phyloP scores from a whole-genome alignment of 129 eudicot genomes.

The Daucus carota region DNA sequence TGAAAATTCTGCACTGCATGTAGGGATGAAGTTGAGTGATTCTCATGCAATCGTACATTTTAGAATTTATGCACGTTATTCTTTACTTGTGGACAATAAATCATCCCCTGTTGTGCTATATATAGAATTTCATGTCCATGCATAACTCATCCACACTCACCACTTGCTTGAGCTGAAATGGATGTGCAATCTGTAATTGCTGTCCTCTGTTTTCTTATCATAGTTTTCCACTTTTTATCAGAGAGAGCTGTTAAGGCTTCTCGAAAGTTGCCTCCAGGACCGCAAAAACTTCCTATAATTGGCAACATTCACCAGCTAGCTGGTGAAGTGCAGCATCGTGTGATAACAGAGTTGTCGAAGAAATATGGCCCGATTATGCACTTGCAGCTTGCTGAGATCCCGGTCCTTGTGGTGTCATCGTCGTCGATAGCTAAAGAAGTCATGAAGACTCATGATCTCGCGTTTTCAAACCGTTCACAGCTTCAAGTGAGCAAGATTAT shows the following conservation, averaged over 20 bases:
- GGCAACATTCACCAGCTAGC: slow-evolving; percentile 17
- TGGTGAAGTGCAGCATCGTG: neutral
- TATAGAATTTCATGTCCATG: no score
- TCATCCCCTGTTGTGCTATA: no score
- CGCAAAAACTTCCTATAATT: slow-evolving; percentile 14
- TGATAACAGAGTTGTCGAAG: neutral
- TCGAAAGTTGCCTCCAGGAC: slow-evolving; percentile 18
- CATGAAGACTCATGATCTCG: slow-evolving; percentile 15
- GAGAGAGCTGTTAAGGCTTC: no score
- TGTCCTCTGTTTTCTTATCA: neutral
- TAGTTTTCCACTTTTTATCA: neutral
- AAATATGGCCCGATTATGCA: slow-evolving; percentile 14
- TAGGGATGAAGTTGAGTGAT: no score
- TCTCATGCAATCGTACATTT: no score
- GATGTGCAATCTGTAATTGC: neutral
- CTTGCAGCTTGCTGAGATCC: slow-evolving; percentile 15
- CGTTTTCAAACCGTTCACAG: slow-evolving; percentile 12
- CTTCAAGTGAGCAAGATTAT: neutral
- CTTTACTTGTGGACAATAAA: no score
- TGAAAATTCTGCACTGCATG: no score
- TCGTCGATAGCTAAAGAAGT: slow-evolving; percentile 21
- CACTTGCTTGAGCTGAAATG: neutral
- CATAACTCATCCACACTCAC: neutral
- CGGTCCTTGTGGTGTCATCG: slow-evolving; percentile 15
- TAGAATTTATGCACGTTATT: no score